Evolutionary conservation across 1,284 basidiomycete species (phyloP), one percentile per base, ranked within the genome.

Genomic region (Rhodotorula mucilaginosa): DNA sequence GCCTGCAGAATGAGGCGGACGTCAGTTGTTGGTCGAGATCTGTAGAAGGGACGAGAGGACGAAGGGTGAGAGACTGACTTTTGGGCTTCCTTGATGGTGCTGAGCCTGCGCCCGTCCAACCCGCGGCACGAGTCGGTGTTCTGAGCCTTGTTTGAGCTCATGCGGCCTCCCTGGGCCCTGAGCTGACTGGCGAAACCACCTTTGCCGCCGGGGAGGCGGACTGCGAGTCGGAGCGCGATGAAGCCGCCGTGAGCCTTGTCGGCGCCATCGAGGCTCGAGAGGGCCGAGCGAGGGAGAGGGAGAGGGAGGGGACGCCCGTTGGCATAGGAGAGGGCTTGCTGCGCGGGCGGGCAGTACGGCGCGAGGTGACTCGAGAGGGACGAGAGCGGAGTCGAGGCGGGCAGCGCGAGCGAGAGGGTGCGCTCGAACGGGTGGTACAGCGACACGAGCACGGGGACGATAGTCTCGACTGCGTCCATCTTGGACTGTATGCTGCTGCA

Each of bases 161-260:
- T 99, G 57, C 95, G 88, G 15, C 96, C 96, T 76, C 96, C 96
- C 29, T 95, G 94, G 0, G 97, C 96, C 80, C 96, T 88, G 74
- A 99, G 86, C 84, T 97, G 94, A 34, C 90, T 91, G 13, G 97
- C 96, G 80, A 99, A 99, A 64, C 96, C 96, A 79, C 97, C 96
- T 82, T 99, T 99, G 61, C 97, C 97, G 71, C 96, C 96, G 16
- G 85, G 85, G 16, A 96, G 80, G 47, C 89, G 74, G 68, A 76
- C 75, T 2, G 72, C 68, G 19, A 82, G 78, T 18, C 80, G 77
- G n/a, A 84, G 72, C 34, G 80, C 72, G 48, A 84, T 57, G 31
- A 68, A 68, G 19, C 74, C 68, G 3, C 58, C 64, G 15, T 82
- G 81, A 67, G 82, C 77, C 19, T 71, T 74, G 75, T 81, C 81